Evolutionary conservation across 192 early-diverging fungal species (phyloP).

Genomic region (Chytriomyces sp.): DNA sequence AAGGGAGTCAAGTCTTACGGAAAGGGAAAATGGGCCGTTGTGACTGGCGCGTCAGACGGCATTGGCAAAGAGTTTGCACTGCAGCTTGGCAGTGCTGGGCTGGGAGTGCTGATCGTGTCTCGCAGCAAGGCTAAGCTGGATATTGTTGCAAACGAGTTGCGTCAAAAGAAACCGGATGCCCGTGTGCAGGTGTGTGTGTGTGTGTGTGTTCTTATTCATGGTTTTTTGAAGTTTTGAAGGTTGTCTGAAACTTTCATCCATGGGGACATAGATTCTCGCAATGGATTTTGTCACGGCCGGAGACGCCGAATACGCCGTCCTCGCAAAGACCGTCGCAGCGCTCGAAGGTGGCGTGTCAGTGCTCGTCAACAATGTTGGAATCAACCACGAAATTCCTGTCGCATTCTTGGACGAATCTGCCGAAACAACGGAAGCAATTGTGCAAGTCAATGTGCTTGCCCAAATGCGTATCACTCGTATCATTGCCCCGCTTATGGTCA

Average conservation of each 20-base stretch:
- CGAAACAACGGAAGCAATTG: slow-evolving; percentile 69
- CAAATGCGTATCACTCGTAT: slow-evolving; percentile 81
- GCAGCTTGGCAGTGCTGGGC: slow-evolving; percentile 72
- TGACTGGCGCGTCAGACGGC: slow-evolving; percentile 96
- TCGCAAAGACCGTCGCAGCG: slow-evolving; percentile 60
- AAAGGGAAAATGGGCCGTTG: slow-evolving; percentile 74
- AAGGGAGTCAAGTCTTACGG: slow-evolving; percentile 56
- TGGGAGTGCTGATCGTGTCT: slow-evolving; percentile 77
- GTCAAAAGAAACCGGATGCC: neutral
- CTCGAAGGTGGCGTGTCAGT: slow-evolving; percentile 59
- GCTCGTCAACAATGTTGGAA: slow-evolving; percentile 93
- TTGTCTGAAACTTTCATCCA: too few species aligned
- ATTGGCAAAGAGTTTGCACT: slow-evolving; percentile 94
- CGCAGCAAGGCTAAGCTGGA: slow-evolving; percentile 84
- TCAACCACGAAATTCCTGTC: slow-evolving; percentile 89
- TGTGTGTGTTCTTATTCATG: too few species aligned
- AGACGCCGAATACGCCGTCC: slow-evolving; percentile 68
- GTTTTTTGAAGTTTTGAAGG: too few species aligned
- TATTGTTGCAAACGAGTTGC: slow-evolving; percentile 67
- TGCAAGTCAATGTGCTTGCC: slow-evolving; percentile 85
- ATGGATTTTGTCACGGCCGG: slow-evolving; percentile 81
- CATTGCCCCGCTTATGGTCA: slow-evolving; percentile 81
- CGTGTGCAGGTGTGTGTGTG: slow-evolving; percentile 30
- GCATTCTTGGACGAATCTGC: slow-evolving; percentile 79
- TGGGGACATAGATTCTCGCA: slow-evolving; percentile 43